Evolutionary conservation across 306 rosid genomes (phyloP).

Genomic region (Cucumis hystrix): DNA sequence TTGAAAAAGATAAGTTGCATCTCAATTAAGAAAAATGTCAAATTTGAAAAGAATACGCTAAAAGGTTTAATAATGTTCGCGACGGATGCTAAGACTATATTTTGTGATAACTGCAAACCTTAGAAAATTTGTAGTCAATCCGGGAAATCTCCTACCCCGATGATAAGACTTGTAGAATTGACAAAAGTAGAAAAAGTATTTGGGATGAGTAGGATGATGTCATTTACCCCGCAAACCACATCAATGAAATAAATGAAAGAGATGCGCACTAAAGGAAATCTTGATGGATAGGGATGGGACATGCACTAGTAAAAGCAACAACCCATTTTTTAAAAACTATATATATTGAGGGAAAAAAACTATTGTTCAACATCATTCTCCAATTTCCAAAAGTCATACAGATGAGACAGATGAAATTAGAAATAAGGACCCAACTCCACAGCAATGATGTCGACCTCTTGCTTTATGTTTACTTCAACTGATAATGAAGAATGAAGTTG

Average conservation of each 20-base stretch:
- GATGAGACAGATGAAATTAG: slow-evolving; percentile 8
- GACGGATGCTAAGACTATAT: too few relatives aligned
- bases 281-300: slow-evolving; percentile 3
- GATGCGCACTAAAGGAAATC: slow-evolving; percentile 4
- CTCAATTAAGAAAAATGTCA: too few relatives aligned
- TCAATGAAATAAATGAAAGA: neutral
- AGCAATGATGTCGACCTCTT: slow-evolving; percentile 8
- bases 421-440: slow-evolving; percentile 12
- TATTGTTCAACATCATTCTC: slow-evolving; percentile 10
- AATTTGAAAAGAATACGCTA: too few relatives aligned
- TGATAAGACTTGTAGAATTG: neutral
- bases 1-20: too few relatives aligned
- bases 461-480: neutral
- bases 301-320: neutral
- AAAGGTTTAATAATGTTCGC: too few relatives aligned
- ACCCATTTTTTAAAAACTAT: neutral
- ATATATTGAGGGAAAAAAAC: neutral
- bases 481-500: neutral
- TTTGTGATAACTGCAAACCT: too few relatives aligned
- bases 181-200: neutral
- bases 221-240: neutral
- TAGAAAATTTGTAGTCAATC: too few relatives aligned
- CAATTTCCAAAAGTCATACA: slow-evolving; percentile 9
- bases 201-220: neutral
- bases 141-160: too few relatives aligned